phyloP scores from a whole-genome alignment of 345 rosid genomes.

The Eucalyptus sideroxylon region DNA sequence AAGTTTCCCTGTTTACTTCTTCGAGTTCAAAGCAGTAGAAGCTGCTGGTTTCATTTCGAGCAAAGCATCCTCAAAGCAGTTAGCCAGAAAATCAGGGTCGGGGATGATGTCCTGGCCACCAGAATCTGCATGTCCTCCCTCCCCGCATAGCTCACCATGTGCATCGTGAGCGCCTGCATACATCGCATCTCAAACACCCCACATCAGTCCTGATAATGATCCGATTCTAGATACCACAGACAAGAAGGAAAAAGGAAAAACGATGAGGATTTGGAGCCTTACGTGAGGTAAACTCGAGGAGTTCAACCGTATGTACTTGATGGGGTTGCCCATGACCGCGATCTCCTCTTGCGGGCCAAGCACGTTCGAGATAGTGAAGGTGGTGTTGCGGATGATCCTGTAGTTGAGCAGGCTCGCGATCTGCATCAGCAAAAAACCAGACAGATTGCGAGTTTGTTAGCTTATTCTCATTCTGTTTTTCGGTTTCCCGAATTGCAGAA shows the following conservation, averaged over 20 bases:
- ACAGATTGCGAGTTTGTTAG: background rate
- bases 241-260: no score
- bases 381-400: slow-evolving; percentile 29
- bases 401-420: slow-evolving; percentile 27
- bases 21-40: no score
- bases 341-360: slow-evolving; percentile 39
- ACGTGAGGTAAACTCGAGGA: slow-evolving; percentile 39
- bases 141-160: slow-evolving; percentile 57
- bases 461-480: background rate
- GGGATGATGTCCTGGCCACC: slow-evolving; percentile 54
- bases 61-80: slow-evolving; percentile 44
- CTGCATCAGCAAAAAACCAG: slow-evolving; percentile 4
- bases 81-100: slow-evolving; percentile 48
- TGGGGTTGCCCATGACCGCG: slow-evolving; percentile 17
- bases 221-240: background rate
- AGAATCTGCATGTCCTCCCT: slow-evolving; percentile 44
- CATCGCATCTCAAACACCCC: background rate
- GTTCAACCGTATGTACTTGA: slow-evolving; percentile 12
- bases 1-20: no score
- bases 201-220: no score
- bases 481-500: background rate
- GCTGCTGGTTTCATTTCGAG: background rate
- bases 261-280: background rate
- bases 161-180: slow-evolving; percentile 30
- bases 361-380: slow-evolving; percentile 39